Evolutionary conservation across 805 yeast genomes (phyloP).

Genomic region (Lachancea meyersii): DNA sequence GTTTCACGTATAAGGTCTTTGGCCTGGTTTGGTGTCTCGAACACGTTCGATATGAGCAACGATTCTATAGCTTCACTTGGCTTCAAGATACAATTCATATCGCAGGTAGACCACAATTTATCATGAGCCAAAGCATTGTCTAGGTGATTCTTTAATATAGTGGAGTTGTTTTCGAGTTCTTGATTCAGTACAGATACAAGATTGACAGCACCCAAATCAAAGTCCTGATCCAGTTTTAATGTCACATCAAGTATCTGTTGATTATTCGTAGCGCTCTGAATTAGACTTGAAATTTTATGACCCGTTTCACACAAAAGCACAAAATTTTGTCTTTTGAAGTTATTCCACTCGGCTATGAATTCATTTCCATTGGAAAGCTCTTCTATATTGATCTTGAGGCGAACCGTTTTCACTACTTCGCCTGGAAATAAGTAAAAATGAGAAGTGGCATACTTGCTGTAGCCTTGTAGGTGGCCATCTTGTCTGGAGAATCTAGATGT

Average conservation of each 20-base stretch:
- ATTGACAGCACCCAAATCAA: not conserved
- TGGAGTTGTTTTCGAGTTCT: not conserved
- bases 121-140: not conserved
- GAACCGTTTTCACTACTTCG: not conserved
- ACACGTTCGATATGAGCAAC: constrained; percentile 1
- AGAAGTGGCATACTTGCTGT: constrained; percentile 6
- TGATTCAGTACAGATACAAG: not conserved
- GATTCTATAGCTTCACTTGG: not conserved
- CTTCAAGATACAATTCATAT: not conserved
- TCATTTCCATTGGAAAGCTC: not conserved
- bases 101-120: not conserved
- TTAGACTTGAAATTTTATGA: not conserved
- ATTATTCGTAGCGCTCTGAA: not conserved
- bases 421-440: not conserved
- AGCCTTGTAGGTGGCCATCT: not conserved
- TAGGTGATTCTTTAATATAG: not conserved
- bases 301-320: not conserved
- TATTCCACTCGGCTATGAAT: not conserved
- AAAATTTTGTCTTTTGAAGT: not conserved
- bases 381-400: not conserved
- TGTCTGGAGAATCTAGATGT: not conserved
- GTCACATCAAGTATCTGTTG: not conserved
- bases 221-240: not conserved
- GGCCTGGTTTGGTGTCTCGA: not conserved
- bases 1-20: not conserved